These are phyloP conservation scores for Oryza longistaminata DNA, from an alignment of 176 grass and related monocot genomes.

Conservation along the genomic window DNA sequence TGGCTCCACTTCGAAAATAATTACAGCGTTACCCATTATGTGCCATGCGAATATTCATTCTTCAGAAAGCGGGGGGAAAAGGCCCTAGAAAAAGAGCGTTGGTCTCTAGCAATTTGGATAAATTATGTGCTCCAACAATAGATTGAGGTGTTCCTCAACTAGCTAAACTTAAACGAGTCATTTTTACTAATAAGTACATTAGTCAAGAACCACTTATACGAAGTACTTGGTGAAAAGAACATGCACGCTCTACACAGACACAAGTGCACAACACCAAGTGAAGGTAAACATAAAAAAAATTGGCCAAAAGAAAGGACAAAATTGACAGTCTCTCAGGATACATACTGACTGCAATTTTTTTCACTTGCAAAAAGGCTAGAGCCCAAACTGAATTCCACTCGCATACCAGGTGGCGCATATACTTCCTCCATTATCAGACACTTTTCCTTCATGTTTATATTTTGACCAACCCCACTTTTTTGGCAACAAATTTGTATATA, in stretches of 20 bases:
- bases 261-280: neutral
- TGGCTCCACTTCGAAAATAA: too few relatives aligned
- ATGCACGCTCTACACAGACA: too few relatives aligned
- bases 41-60: neutral
- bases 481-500: too few relatives aligned
- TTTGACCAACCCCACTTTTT: too few relatives aligned
- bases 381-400: neutral
- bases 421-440: neutral
- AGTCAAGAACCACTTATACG: neutral
- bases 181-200: neutral
- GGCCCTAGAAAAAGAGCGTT: neutral
- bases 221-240: neutral
- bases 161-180: neutral
- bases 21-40: too few relatives aligned
- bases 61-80: neutral
- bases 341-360: neutral
- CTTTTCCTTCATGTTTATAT: too few relatives aligned
- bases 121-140: neutral
- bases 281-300: neutral
- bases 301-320: neutral
- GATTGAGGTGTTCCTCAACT: neutral
- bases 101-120: neutral
- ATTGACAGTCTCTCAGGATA: too few relatives aligned
- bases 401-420: neutral
- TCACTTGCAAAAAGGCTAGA: neutral